Percentiles rank a stretch among this genome's conserved stretches.
These are phyloP conservation scores for Thermoascus crustaceus DNA, from an alignment of 2,329 filamentous ascomycete species.

Conservation along the genomic window DNA sequence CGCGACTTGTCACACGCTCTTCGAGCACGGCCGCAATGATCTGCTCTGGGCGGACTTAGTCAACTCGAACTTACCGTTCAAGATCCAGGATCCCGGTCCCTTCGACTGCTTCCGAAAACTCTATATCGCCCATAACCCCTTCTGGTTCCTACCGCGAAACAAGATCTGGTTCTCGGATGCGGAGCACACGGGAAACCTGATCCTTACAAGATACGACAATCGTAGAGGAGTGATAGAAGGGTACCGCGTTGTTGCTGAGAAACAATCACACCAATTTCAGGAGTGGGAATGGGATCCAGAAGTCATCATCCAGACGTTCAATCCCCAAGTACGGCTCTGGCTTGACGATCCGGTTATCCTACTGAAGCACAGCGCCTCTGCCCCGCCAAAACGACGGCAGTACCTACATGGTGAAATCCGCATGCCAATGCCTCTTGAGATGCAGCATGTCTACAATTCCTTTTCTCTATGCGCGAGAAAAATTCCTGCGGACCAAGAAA, in stretches of 20 bases:
- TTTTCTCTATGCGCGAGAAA: slow-evolving; percentile 55
- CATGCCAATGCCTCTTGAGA: slow-evolving; percentile 48
- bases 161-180: slow-evolving; percentile 82
- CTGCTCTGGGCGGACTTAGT: slow-evolving; percentile 64
- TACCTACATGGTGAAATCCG: slow-evolving; percentile 36
- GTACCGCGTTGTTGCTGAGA: slow-evolving; percentile 63
- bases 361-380: slow-evolving; percentile 33
- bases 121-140: slow-evolving; percentile 64
- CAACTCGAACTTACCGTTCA: slow-evolving; percentile 56
- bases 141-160: slow-evolving; percentile 74
- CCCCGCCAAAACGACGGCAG: slow-evolving; percentile 8
- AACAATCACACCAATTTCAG: slow-evolving; percentile 47
- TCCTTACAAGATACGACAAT: slow-evolving; percentile 70
- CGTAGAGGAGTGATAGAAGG: slow-evolving; percentile 68
- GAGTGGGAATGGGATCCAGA: slow-evolving; percentile 58
- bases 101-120: slow-evolving; percentile 60
- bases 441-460: slow-evolving; percentile 53
- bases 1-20: slow-evolving; percentile 54
- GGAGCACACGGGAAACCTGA: slow-evolving; percentile 63
- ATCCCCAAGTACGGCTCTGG: slow-evolving; percentile 62
- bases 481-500: slow-evolving; percentile 29
- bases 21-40: slow-evolving; percentile 55
- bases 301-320: slow-evolving; percentile 64
- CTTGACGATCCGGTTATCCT: slow-evolving; percentile 64
- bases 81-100: slow-evolving; percentile 49